Base-by-base conservation (phyloP, 805 yeast genomes). In the Suhomyces pyralidae region DNA sequence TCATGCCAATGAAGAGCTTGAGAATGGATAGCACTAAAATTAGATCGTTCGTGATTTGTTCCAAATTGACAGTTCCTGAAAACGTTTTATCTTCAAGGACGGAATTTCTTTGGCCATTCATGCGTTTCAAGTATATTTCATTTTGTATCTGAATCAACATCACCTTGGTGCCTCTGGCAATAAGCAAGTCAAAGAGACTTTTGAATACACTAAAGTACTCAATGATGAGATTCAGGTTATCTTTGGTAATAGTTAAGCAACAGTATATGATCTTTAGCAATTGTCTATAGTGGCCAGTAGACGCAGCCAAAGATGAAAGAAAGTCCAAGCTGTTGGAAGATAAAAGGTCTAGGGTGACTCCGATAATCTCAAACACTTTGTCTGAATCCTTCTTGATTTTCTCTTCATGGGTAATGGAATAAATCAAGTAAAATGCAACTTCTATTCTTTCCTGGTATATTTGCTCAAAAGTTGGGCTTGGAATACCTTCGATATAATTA, bases 401-500 rank as follows among this genome's bases (percentile, higher is more conserved):
- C 5, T 68, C 48, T 3, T 42, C 46, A 45, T 62, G 64, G 40
- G 78, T 74, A 32, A 79, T 61, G 3, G 80, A 67, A 51, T 76
- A 73, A 43, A 70, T 66, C 20, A 78, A 71, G 65, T 82, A 77
- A 69, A 91, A 77, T 53, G 88, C 77, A 42, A 90, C 68, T 60
- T 89, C 92, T 40, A 85, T 73, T 48, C 96, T 78, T 49, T 81
- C 88, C 46, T 81, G 77, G 58, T 78, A 83, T 2, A 86, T 74
- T 17, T 78, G 79, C 3, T 69, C 66, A 59, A 83, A 81, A 5
- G 78, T 51, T 1, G 77, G 72, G 1, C 80, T 68, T 2, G 81
- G 76, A 2, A 77, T 67, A 7, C 87, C 88, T 53, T 81, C 83
- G 1, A 76, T 73, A 32, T 68, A 64, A 56, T 81, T 82, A 7